Conservation (phyloP, 345 rosid species). For the Kandelia obovata region DNA sequence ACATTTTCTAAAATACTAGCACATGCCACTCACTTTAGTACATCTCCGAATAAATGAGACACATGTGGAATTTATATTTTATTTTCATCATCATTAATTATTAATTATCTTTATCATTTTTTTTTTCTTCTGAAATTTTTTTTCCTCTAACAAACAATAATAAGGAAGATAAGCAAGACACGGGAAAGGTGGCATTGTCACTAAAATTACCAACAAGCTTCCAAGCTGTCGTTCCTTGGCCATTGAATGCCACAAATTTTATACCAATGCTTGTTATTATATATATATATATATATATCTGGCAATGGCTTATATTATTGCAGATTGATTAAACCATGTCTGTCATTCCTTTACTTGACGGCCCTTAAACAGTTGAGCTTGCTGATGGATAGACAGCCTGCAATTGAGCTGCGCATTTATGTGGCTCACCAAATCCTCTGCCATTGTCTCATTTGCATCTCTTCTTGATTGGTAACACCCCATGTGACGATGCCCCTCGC, state of each 20-base stretch:
- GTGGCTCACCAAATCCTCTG: slow-evolving; percentile 67
- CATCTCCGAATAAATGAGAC: not conserved
- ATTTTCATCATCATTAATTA: not conserved
- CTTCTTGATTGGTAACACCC: slow-evolving; percentile 45
- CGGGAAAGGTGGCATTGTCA: slow-evolving; percentile 31
- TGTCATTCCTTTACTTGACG: not conserved
- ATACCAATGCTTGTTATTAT: not conserved
- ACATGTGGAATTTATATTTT: not conserved
- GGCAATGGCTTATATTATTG: not conserved
- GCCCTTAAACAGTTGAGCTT: not conserved
- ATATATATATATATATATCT: not conserved
- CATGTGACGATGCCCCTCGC: slow-evolving; percentile 58
- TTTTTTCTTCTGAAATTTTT: not conserved
- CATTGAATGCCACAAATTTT: slow-evolving; percentile 8
- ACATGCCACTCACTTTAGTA: slow-evolving; percentile 4
- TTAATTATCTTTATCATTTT: not conserved
- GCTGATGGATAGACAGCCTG: slow-evolving; percentile 19
- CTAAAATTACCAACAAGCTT: slow-evolving; percentile 33
- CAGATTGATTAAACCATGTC: slow-evolving; percentile 13
- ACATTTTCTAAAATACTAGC: not conserved
- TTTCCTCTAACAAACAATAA: slow-evolving; percentile 7
- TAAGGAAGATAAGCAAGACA: slow-evolving; percentile 12
- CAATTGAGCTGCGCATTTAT: slow-evolving; percentile 41
- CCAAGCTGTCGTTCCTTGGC: slow-evolving; percentile 32
- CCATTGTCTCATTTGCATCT: slow-evolving; percentile 53